phyloP scores from a whole-genome alignment of 495 filamentous ascomycete species.

The Aspergillus leporis region DNA sequence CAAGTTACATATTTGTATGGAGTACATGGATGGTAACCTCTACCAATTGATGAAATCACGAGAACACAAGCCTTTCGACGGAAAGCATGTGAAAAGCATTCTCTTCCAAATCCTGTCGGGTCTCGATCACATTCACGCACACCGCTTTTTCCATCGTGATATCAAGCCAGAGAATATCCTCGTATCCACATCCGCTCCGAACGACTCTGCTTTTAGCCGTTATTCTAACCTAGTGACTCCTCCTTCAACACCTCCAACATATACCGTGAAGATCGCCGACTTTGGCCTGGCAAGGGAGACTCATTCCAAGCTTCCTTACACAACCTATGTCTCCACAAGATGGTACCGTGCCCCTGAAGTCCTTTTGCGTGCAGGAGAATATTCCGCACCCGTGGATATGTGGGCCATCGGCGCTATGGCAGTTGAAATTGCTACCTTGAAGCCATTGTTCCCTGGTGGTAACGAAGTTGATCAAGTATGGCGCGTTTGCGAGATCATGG shows the following conservation, averaged over 20 bases:
- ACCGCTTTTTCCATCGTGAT: slow-evolving; percentile 98
- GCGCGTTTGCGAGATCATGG: slow-evolving; percentile 99
- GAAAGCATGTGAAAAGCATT: slow-evolving; percentile 93
- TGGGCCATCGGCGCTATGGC: slow-evolving; percentile 99
- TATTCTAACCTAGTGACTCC: slow-evolving; percentile 94
- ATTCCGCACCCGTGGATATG: slow-evolving; percentile 97
- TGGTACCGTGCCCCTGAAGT: slow-evolving; percentile 99
- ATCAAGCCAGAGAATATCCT: slow-evolving; percentile 99
- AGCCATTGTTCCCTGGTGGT: slow-evolving; percentile 94
- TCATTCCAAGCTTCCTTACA: slow-evolving; percentile 93
- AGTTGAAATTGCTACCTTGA: slow-evolving; percentile 95
- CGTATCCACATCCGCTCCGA: slow-evolving; percentile 85
- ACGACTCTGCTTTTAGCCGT: slow-evolving; percentile 83
- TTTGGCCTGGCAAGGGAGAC: slow-evolving; percentile 98
- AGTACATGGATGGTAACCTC: slow-evolving; percentile 99
- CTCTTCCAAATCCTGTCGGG: slow-evolving; percentile 95
- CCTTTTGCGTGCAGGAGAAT: slow-evolving; percentile 89
- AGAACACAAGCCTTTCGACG: slow-evolving; percentile 90
- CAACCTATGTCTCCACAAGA: slow-evolving; percentile 96
- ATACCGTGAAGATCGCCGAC: slow-evolving; percentile 98
- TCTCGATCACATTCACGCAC: slow-evolving; percentile 94
- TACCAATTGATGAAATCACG: slow-evolving; percentile 99
- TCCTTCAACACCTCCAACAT: slow-evolving; percentile 87
- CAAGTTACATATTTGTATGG: slow-evolving; percentile 98
- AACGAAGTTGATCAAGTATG: slow-evolving; percentile 99